phyloP scores from a whole-genome alignment of 148 eudicot genomes.

The Beta vulgaris region DNA sequence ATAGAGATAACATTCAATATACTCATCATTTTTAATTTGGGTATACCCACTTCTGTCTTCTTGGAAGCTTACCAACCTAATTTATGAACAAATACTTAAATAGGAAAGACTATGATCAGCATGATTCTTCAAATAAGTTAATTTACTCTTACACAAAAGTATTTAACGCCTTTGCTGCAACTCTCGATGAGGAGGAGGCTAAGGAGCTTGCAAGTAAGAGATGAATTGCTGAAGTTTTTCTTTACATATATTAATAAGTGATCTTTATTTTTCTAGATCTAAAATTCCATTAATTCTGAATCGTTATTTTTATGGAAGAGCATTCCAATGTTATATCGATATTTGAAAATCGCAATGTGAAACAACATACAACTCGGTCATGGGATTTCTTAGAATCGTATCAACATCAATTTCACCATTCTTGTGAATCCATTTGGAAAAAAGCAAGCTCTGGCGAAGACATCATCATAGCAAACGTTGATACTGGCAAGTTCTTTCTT shows the following conservation, averaged over 20 bases:
- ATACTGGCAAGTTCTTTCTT: conserved; percentile 7
- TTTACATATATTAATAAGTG: background rate
- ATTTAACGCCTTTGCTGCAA: conserved; percentile 1
- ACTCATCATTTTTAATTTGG: no score
- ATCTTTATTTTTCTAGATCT: background rate
- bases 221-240: no score
- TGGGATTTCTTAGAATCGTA: conserved; percentile 1
- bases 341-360: background rate
- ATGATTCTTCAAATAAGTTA: background rate
- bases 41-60: background rate
- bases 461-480: conserved; percentile 18
- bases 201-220: conserved; percentile 4
- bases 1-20: background rate
- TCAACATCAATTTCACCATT: background rate
- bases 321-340: conserved; percentile 2
- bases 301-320: background rate
- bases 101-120: background rate
- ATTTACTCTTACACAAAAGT: conserved; percentile 2
- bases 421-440: conserved; percentile 6
- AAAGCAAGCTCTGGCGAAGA: conserved; percentile 20
- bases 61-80: no score
- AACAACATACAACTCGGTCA: background rate
- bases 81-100: no score
- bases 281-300: background rate
- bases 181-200: background rate